Conservation (phyloP, 176 grass and related monocot species). For the Oryza longistaminata region DNA sequence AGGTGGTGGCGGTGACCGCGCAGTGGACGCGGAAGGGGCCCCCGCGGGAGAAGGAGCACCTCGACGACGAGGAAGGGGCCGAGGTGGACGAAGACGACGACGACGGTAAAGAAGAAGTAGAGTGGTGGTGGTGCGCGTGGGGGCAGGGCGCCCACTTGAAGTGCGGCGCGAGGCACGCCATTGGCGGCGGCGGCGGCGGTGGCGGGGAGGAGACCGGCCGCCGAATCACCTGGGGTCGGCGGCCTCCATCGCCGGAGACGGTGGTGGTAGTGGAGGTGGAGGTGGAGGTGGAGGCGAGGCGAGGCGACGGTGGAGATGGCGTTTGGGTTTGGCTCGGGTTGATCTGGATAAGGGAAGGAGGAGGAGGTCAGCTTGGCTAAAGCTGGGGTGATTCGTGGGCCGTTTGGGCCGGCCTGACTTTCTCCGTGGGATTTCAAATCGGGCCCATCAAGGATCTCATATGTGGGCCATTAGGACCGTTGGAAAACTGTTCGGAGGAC, state of each 20-base stretch:
- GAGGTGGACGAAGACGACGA: constrained; percentile 10
- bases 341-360: constrained; percentile 32
- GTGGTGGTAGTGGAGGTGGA: background rate
- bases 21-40: constrained; percentile 31
- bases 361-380: background rate
- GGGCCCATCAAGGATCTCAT: too few species aligned
- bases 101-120: background rate
- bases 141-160: constrained; percentile 45
- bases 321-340: constrained; percentile 9
- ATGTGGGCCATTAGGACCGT: too few species aligned
- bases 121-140: constrained; percentile 8
- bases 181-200: constrained; percentile 12
- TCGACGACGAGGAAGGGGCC: constrained; percentile 9
- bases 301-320: constrained; percentile 23
- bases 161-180: constrained; percentile 52
- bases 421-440: too few species aligned
- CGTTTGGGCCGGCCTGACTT: too few species aligned
- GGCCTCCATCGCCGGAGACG: constrained; percentile 34
- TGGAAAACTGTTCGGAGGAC: too few species aligned
- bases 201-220: background rate
- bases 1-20: constrained; percentile 2
- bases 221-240: constrained; percentile 12
- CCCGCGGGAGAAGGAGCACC: constrained; percentile 35
- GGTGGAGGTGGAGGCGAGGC: background rate
- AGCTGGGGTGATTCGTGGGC: background rate